Evolutionary conservation across 768 basidiomycete species (phyloP).

Genomic region (Russula sp.): DNA sequence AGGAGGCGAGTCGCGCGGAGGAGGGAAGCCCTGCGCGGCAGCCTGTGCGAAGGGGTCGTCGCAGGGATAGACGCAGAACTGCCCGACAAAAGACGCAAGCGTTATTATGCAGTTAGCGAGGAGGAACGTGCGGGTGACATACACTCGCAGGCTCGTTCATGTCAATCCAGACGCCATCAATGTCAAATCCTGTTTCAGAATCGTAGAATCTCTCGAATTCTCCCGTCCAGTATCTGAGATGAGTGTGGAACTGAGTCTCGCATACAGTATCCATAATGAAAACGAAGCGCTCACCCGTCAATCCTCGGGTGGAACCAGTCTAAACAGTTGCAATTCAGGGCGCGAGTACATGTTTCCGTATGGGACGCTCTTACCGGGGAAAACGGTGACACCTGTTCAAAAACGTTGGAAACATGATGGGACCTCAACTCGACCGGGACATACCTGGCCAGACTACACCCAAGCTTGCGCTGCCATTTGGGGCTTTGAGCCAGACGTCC

Average conservation of each 20-base stretch:
- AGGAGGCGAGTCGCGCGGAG: slow-evolving; percentile 42
- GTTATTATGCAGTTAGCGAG: background rate
- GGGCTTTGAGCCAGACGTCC: slow-evolving; percentile 57
- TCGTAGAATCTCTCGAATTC: slow-evolving; percentile 55
- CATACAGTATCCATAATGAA: background rate
- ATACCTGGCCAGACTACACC: slow-evolving; percentile 62
- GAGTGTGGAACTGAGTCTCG: background rate
- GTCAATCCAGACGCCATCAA: slow-evolving; percentile 70
- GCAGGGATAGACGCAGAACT: slow-evolving; percentile 64
- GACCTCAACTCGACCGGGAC: slow-evolving; percentile 5
- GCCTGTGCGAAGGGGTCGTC: slow-evolving; percentile 56
- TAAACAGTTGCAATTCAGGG: slow-evolving; percentile 16
- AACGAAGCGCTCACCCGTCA: slow-evolving; percentile 36
- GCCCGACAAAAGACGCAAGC: background rate
- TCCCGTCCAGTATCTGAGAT: slow-evolving; percentile 51
- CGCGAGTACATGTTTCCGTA: background rate
- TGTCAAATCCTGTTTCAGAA: slow-evolving; percentile 49
- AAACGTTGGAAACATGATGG: background rate
- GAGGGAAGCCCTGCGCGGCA: slow-evolving; percentile 46
- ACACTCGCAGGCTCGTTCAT: slow-evolving; percentile 73
- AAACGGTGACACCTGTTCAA: slow-evolving; percentile 46
- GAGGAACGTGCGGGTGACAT: slow-evolving; percentile 17
- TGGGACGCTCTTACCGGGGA: slow-evolving; percentile 37
- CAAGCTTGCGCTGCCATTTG: slow-evolving; percentile 50
- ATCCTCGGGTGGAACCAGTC: slow-evolving; percentile 59